Evolutionary conservation across 1,284 basidiomycete genomes (phyloP).

Genomic region (Cryptococcus sp.): DNA sequence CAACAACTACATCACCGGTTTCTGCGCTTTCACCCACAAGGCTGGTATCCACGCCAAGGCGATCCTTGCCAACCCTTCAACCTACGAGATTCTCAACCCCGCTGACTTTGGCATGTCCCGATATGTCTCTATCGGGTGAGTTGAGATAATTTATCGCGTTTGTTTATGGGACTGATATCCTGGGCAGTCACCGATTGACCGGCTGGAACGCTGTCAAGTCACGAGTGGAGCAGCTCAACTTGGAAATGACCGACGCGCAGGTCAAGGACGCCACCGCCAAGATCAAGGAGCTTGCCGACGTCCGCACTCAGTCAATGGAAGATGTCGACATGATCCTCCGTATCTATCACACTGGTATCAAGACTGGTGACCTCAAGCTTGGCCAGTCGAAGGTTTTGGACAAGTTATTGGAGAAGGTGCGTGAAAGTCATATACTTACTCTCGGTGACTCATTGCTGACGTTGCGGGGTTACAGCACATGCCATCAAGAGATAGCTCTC

Average conservation of each 20-base stretch:
- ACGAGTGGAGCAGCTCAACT: conserved; percentile 93
- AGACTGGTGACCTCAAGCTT: conserved; percentile 79
- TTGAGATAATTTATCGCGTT: too few species aligned
- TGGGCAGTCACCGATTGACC: conserved; percentile 77
- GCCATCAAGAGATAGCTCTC: conserved; percentile 41
- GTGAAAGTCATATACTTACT: conserved; percentile 5
- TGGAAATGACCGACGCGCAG: conserved; percentile 59
- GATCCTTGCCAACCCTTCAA: conserved; percentile 98
- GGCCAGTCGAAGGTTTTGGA: conserved; percentile 87
- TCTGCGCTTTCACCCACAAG: conserved; percentile 99
- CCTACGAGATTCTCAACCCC: conserved; percentile 81
- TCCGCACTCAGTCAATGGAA: conserved; percentile 97
- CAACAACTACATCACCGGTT: conserved; percentile 70
- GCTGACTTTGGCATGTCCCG: conserved; percentile 97
- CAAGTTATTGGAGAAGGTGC: conserved; percentile 63
- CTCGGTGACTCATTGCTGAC: not conserved
- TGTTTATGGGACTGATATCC: not conserved
- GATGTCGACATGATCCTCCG: conserved; percentile 97
- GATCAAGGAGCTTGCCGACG: conserved; percentile 99
- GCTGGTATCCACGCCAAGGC: conserved; percentile 99
- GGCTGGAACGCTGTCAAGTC: conserved; percentile 99
- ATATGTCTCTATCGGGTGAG: conserved; percentile 94
- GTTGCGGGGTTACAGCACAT: conserved; percentile 33
- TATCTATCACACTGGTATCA: conserved; percentile 88
- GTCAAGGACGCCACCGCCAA: conserved; percentile 98